phyloP scores from a whole-genome alignment of 495 filamentous ascomycete genomes.

The Podospora australis region DNA sequence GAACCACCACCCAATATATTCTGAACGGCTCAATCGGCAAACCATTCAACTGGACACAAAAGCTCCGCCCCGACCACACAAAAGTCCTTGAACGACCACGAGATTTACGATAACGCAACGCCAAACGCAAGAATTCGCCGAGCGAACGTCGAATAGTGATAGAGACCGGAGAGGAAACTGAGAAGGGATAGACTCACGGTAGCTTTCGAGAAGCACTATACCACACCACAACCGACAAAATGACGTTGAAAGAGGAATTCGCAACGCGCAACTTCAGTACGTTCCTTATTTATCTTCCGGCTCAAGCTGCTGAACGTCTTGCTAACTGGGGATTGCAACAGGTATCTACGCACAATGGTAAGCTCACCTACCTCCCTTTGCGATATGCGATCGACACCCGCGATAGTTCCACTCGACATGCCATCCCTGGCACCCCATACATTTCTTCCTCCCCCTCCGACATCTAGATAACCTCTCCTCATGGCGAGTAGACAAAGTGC shows the following conservation, averaged over 20 bases:
- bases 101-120: too few relatives aligned
- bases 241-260: slow-evolving; percentile 67
- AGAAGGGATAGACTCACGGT: too few relatives aligned
- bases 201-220: too few relatives aligned
- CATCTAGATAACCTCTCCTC: not conserved
- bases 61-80: too few relatives aligned
- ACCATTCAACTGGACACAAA: too few relatives aligned
- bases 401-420: too few relatives aligned
- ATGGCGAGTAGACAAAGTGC: slow-evolving; percentile 12
- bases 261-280: slow-evolving; percentile 96
- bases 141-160: too few relatives aligned
- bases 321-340: slow-evolving; percentile 40
- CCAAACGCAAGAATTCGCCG: too few relatives aligned
- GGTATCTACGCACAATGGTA: slow-evolving; percentile 99
- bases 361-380: slow-evolving; percentile 32
- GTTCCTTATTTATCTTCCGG: slow-evolving; percentile 27
- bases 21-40: too few relatives aligned
- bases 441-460: not conserved
- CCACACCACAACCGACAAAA: slow-evolving; percentile 32
- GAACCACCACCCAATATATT: not conserved
- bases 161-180: too few relatives aligned
- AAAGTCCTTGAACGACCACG: too few relatives aligned
- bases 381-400: too few relatives aligned
- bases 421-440: not conserved
- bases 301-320: not conserved